Evolutionary conservation across 306 rosid genomes (phyloP).

Genomic region (Lathyrus tuberosus): DNA sequence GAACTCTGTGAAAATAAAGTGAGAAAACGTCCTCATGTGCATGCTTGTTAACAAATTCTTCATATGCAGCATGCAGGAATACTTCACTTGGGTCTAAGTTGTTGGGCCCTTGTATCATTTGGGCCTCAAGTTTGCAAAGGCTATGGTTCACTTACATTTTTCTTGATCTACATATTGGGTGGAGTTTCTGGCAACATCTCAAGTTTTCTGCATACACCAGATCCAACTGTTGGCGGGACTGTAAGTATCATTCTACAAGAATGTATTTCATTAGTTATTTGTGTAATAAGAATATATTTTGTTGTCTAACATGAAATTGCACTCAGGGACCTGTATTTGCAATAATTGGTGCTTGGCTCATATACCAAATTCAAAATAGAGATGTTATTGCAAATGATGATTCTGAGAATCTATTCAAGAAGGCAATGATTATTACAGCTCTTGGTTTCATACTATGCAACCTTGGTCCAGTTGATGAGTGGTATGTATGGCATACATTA

Average conservation of each 20-base stretch:
- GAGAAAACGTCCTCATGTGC: neutral
- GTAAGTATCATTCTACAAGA: slow-evolving; percentile 46
- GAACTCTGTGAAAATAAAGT: neutral
- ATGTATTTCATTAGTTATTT: too few relatives aligned
- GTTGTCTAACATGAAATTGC: slow-evolving; percentile 23
- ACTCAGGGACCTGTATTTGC: slow-evolving; percentile 87
- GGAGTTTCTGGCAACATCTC: slow-evolving; percentile 87
- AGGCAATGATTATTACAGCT: slow-evolving; percentile 70
- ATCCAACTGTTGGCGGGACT: slow-evolving; percentile 86
- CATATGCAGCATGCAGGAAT: slow-evolving; percentile 78
- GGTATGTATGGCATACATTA: slow-evolving; percentile 79
- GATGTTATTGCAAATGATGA: slow-evolving; percentile 54
- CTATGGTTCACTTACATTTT: slow-evolving; percentile 77
- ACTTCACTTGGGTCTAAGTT: slow-evolving; percentile 68
- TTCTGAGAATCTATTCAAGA: slow-evolving; percentile 62
- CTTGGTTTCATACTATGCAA: slow-evolving; percentile 63
- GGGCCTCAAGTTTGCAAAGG: slow-evolving; percentile 86
- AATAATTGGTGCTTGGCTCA: slow-evolving; percentile 91
- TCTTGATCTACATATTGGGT: slow-evolving; percentile 82
- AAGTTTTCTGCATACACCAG: slow-evolving; percentile 85
- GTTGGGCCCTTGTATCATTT: slow-evolving; percentile 68
- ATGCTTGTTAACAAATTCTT: slow-evolving; percentile 10
- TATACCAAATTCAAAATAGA: slow-evolving; percentile 73
- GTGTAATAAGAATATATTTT: too few relatives aligned
- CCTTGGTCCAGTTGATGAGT: slow-evolving; percentile 80